Conservation (phyloP, 257 asterid genomes). For the Cordia subcordata region DNA sequence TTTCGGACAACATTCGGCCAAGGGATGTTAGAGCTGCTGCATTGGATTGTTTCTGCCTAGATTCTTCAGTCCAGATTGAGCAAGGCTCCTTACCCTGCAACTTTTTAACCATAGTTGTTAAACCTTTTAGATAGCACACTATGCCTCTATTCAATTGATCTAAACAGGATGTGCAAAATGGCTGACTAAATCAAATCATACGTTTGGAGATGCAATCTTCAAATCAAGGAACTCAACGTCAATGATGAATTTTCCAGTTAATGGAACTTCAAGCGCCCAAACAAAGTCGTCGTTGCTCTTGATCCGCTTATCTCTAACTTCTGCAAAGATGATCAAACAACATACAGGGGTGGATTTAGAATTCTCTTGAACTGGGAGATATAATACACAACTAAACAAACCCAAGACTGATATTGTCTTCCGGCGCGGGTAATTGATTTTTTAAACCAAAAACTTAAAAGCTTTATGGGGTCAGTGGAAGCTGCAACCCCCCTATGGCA, state of each 20-base stretch:
- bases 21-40: conserved; percentile 60
- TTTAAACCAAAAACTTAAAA: too few relatives aligned
- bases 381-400: too few relatives aligned
- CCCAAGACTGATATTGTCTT: too few relatives aligned
- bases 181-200: conserved; percentile 30
- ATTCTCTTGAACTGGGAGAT: too few relatives aligned
- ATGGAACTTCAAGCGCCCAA: conserved; percentile 73
- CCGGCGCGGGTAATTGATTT: too few relatives aligned
- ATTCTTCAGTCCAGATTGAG: conserved; percentile 74
- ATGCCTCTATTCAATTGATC: background rate
- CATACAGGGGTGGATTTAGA: background rate
- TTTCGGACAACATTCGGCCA: conserved; percentile 79
- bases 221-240: conserved; percentile 94
- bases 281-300: conserved; percentile 80
- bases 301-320: conserved; percentile 66
- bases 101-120: background rate
- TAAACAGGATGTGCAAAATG: background rate
- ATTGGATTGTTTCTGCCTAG: conserved; percentile 30
- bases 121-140: background rate
- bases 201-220: conserved; percentile 62
- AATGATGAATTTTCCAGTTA: conserved; percentile 83
- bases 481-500: too few relatives aligned
- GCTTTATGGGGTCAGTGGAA: too few relatives aligned
- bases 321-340: conserved; percentile 28
- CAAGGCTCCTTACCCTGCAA: conserved; percentile 54